Base-by-base conservation (phyloP, 805 yeast genomes). In the Grigorovia yakushimaensis region DNA sequence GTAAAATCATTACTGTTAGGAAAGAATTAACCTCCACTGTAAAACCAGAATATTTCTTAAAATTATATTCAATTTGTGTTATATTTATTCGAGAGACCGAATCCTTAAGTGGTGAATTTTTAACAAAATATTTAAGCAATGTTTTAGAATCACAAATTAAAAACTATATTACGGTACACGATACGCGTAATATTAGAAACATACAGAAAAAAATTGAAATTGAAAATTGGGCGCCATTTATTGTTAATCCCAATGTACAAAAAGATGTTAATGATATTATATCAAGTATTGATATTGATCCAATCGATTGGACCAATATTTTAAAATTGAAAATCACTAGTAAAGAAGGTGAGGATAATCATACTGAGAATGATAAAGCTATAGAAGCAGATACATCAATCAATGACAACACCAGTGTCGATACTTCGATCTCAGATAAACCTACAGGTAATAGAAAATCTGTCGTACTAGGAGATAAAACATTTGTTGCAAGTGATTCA, bases 61-160 rank as follows among this genome's bases (percentile, higher is more conserved):
- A 79, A 49, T 73, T 87, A 45, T 87, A 80, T 62, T 71, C 83
- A 2, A 68, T 84, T 13, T 78, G 81, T 47, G 76, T 82, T 0
- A 71, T 82, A 20, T 89, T 89, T 60, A 70, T 88, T 39, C 77
- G 77, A 43, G 95, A 88, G 58, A 86, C 95, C 62, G 98, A 93
- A 62, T 72, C 79, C 13, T 76, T 89, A 4, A 80, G 88, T 4
- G 95, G 95, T 0, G 78, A 74, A 48, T 72, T 76, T 7, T 63
- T 74, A 13, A 72, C 78, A 0, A 71, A 73, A 23, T 80, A 78
- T n/a, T 67, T 91, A 24, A 78, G 82, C 45, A 86, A 81, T 48
- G 76, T 81, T 56, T 65, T 88, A 15, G 76, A 73, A n/a, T 72
- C 74, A 30, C 95, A 86, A 52, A 73, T 83, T 4, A 78, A 73